phyloP scores from a whole-genome alignment of 768 basidiomycete species.

The Hygrophorus russula region DNA sequence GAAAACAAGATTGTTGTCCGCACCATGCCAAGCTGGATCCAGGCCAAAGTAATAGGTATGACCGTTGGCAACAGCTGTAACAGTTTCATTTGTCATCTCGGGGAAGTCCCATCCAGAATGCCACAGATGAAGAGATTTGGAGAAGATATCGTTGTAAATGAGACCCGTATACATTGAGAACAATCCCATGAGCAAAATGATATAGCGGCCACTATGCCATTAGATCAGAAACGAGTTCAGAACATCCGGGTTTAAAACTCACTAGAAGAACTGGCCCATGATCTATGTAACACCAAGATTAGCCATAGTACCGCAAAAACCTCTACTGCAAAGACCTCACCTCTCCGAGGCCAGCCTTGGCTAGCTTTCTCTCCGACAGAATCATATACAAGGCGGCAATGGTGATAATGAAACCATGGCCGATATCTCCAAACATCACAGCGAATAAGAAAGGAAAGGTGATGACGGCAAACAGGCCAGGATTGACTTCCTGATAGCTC shows the following conservation, averaged over 20 bases:
- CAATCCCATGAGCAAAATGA: constrained; percentile 95
- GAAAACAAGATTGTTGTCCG: constrained; percentile 87
- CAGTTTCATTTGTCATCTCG: constrained; percentile 28
- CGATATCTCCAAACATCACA: constrained; percentile 99
- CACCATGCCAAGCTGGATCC: constrained; percentile 91
- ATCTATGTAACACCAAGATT: constrained; percentile 37
- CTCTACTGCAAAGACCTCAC: constrained; percentile 24
- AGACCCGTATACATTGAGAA: constrained; percentile 96
- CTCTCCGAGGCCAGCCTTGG: constrained; percentile 65
- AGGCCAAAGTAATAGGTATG: constrained; percentile 86
- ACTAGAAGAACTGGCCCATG: constrained; percentile 86
- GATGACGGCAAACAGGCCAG: constrained; percentile 82
- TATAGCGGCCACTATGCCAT: constrained; percentile 80
- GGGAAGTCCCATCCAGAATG: constrained; percentile 82
- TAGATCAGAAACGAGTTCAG: constrained; percentile 4
- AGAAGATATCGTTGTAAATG: constrained; percentile 99
- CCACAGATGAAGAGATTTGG: constrained; percentile 81
- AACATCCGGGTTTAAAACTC: constrained; percentile 23
- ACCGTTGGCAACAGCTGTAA: constrained; percentile 46
- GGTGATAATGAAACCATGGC: constrained; percentile 83
- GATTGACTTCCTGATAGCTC: constrained; percentile 93
- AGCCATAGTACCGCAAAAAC: neutral
- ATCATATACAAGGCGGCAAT: constrained; percentile 78
- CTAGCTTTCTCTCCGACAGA: constrained; percentile 69
- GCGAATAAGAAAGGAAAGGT: constrained; percentile 99